These are phyloP conservation scores for Neospora caninum DNA, from an alignment of 169 alveolate genomes.

Conservation along the genomic window DNA sequence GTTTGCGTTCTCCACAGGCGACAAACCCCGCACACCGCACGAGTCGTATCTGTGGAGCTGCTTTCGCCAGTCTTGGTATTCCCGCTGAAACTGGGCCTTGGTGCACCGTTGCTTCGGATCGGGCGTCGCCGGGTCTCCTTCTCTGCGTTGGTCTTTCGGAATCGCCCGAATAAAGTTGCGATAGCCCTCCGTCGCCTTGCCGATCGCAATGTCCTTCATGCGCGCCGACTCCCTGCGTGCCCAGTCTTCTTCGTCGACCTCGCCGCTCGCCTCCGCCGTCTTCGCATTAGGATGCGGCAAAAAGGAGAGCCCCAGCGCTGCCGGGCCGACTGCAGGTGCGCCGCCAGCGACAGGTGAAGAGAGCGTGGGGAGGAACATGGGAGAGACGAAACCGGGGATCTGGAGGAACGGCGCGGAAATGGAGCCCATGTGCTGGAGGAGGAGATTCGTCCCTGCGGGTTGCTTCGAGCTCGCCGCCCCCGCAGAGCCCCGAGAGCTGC, in stretches of 20 bases:
- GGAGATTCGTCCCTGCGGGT: conserved; percentile 43
- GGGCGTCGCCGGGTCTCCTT: conserved; percentile 77
- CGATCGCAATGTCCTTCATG: conserved; percentile 78
- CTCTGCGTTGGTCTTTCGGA: conserved; percentile 72
- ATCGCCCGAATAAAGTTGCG: conserved; percentile 74
- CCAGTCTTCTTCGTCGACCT: conserved; percentile 67
- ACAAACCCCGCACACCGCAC: background rate
- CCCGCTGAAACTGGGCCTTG: conserved; percentile 73
- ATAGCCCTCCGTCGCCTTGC: conserved; percentile 78
- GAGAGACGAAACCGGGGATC: conserved; percentile 65
- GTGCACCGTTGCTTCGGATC: conserved; percentile 72
- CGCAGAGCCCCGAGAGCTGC: conserved; percentile 47
- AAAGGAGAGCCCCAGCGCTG: conserved; percentile 17
- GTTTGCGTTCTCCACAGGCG: background rate
- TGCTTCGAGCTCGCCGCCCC: conserved; percentile 42
- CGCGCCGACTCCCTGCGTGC: conserved; percentile 72
- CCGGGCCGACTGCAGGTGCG: conserved; percentile 39
- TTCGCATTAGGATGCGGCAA: conserved; percentile 52
- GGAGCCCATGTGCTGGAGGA: conserved; percentile 55
- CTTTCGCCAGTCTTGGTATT: conserved; percentile 76
- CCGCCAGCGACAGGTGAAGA: conserved; percentile 51
- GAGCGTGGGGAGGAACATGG: conserved; percentile 63
- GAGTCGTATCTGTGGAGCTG: conserved; percentile 74
- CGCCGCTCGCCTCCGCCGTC: conserved; percentile 45
- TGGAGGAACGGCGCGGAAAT: conserved; percentile 58